These are phyloP conservation scores for Porogramme epimiltina DNA, from an alignment of 1,284 basidiomycete species.

Conservation along the genomic window DNA sequence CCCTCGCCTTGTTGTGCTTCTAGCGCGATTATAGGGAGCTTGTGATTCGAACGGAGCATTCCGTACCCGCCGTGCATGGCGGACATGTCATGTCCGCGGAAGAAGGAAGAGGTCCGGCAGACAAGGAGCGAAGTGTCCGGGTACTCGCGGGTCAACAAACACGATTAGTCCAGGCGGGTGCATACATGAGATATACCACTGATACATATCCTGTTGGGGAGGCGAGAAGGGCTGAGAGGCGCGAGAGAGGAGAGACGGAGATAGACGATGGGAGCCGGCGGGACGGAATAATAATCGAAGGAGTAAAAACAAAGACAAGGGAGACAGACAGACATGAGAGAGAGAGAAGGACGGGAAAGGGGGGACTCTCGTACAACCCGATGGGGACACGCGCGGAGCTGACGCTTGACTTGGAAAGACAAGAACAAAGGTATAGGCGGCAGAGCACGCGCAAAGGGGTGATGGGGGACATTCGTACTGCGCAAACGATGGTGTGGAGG, in stretches of 20 bases:
- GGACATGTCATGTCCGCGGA: no score
- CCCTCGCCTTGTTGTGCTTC: slow-evolving; percentile 19
- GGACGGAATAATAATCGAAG: slow-evolving; percentile 14
- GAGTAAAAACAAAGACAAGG: not conserved
- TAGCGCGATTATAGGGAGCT: not conserved
- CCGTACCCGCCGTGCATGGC: not conserved
- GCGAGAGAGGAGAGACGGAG: slow-evolving; percentile 1
- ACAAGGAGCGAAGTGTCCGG: not conserved
- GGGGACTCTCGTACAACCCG: slow-evolving; percentile 17
- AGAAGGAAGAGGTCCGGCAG: no score
- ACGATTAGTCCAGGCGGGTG: slow-evolving; percentile 22
- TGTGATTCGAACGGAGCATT: not conserved
- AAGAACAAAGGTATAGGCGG: slow-evolving; percentile 17
- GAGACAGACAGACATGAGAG: slow-evolving; percentile 3
- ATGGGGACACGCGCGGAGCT: slow-evolving; percentile 10
- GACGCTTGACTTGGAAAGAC: slow-evolving; percentile 8
- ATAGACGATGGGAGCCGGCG: not conserved
- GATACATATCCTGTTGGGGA: slow-evolving; percentile 24
- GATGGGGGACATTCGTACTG: slow-evolving; percentile 9
- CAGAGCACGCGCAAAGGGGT: slow-evolving; percentile 13
- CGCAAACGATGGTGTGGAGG: not conserved
- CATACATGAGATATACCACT: slow-evolving; percentile 26
- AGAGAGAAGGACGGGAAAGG: not conserved
- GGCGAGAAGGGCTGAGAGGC: not conserved
- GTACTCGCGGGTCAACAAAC: slow-evolving; percentile 6